Base-by-base conservation (phyloP, 1,139 yeast species). In the Hemisphaericaspora xylanilytica region DNA sequence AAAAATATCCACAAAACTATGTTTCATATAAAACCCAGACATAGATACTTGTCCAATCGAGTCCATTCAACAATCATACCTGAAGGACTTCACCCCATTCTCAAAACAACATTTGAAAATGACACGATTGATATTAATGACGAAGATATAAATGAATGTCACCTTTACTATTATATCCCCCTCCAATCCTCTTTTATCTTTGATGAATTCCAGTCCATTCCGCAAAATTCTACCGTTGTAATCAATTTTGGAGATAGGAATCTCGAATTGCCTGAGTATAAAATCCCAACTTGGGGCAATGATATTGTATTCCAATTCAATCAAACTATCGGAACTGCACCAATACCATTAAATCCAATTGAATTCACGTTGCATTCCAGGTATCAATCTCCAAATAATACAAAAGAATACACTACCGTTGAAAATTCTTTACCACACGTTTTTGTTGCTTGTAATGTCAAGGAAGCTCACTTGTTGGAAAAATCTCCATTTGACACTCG, bases 1-100 rank as follows among this genome's bases (percentile, higher is more conserved):
- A 48, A 47, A 11, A 52, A 52, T 33, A 42, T 66, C 11, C 63
- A 59, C 42, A 61, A 61, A 39, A 71, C 77, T 1, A 47, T 71
- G 46, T 69, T 71, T 48, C 76, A 71, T 45, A 54, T 68, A 9
- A 68, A 68, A 41, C 76, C 76, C 8, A 58, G 73, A 40, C 73
- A 65, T 48, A 53, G 76, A 40, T 33, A 39, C 12, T 38, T 45
- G 6, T 39, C 37, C 2, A 26, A 48, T 10, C 5, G 3, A 3
- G 37, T 45, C 1, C 38, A 38, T 1, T 47, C 58, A 4, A 16
- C 35, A 5, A 38, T 64, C 4, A 32, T 45, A 4, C 44, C 55
- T 1, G 64, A 65, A 39, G 75, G 77, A 1, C 56, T 71, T 36
- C 77, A 71, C 46, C 77, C 76, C 2, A 49, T 61, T 6, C 38